Base-by-base conservation (phyloP, 139 green algal species). In the Chloropicon primus region DNA sequence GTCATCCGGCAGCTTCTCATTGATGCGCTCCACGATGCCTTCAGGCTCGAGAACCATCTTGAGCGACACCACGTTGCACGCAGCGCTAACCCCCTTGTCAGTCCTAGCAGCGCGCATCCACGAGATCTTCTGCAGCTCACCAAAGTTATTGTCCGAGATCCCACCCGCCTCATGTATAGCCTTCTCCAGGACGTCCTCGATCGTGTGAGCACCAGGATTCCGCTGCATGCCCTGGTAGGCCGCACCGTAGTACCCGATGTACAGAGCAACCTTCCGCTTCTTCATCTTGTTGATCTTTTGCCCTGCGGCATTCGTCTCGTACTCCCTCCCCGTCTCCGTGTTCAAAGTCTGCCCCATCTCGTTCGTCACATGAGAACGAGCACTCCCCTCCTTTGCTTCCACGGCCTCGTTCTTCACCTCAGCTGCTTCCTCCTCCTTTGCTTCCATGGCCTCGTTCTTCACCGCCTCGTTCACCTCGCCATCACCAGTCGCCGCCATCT, bases 11-110 rank as follows among this genome's bases (percentile, higher is more conserved):
- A 88, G 87, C 25, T 89, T 72, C 3, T 73, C 76, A 76, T 98
- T 97, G 84, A 99, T 93, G 21, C 76, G 74, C 5, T 78, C 74
- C 27, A 78, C 3, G 74, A 72, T 5, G 5, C 74, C 74, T 21
- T 72, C 74, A 5, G 74, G 74, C 28, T 78, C 25, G 24, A 72
- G 27, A 26, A 88, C 28, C 81, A 92, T 89, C 23, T 83, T 84
- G 26, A 92, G 76, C 27, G 80, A 85, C 1, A 92, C 83, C 25
- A 92, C 84, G 77, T 97, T 88, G 2, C 93, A 91, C 2, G 92
- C 78, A 0, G 94, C 94, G 78, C 84, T 93, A 72, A 99, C 95
- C 22, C 95, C 95, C 84, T 97, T 97, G 90, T 99, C 95, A 3
- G 95, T 99, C n/a, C 95, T 84, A 1, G 89, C 91, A 10, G 93